These are phyloP conservation scores for Plectosphaerella cucumerina DNA, from an alignment of 2,329 filamentous ascomycete genomes.

Conservation along the genomic window DNA sequence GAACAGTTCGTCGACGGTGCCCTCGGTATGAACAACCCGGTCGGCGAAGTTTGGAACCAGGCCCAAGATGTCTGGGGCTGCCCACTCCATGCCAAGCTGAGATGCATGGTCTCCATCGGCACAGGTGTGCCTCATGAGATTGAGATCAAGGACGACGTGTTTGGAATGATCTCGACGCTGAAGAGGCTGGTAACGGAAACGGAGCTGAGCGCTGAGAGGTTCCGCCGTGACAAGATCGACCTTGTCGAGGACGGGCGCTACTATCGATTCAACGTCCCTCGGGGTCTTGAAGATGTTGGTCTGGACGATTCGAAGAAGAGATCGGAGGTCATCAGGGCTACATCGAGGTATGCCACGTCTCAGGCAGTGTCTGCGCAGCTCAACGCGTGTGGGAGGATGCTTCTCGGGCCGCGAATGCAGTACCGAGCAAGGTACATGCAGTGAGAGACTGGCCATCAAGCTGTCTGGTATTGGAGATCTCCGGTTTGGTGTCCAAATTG, in stretches of 20 bases:
- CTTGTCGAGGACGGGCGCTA: conserved; percentile 9
- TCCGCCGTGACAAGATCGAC: conserved; percentile 25
- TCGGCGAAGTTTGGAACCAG: neutral
- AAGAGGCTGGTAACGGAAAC: conserved; percentile 30
- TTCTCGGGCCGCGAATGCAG: no score
- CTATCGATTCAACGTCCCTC: no score
- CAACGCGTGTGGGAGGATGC: no score
- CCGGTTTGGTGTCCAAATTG: no score
- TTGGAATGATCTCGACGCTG: conserved; percentile 2
- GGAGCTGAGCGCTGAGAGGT: conserved; percentile 31
- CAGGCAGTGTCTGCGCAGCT: no score
- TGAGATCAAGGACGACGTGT: neutral
- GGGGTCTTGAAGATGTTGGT: no score
- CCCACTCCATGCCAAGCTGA: neutral
- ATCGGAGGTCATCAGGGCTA: no score
- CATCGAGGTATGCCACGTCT: no score
- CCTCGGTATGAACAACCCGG: neutral
- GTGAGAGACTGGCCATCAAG: no score
- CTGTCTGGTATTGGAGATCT: no score
- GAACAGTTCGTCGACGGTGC: conserved; percentile 1
- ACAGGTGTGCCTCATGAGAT: neutral
- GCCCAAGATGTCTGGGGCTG: neutral
- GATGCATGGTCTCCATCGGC: neutral
- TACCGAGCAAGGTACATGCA: no score
- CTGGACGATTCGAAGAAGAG: no score